Evolutionary conservation across 257 asterid genomes (phyloP).

Genomic region (Mentha longifolia): DNA sequence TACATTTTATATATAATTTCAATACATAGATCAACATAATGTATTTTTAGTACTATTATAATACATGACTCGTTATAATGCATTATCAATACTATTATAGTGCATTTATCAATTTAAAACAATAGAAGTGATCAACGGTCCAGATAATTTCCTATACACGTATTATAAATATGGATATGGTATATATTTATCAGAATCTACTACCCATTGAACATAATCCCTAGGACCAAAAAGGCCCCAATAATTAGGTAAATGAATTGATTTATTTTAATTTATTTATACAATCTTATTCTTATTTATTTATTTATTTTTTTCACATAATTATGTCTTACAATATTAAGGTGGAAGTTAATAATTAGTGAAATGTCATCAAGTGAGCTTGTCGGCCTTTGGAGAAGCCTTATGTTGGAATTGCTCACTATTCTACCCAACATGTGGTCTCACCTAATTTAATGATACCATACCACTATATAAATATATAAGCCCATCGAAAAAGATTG

Average conservation of each 20-base stretch:
- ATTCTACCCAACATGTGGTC: constrained; percentile 47
- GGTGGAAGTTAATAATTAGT: constrained; percentile 23
- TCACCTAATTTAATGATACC: constrained; percentile 38
- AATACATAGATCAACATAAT: too few relatives aligned
- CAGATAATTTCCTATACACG: too few relatives aligned
- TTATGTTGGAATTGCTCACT: constrained; percentile 37
- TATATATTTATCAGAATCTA: background rate
- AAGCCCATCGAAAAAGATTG: constrained; percentile 28
- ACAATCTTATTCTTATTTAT: background rate
- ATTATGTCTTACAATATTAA: constrained; percentile 1
- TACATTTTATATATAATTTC: too few relatives aligned
- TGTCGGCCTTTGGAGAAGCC: constrained; percentile 47
- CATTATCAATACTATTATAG: too few relatives aligned
- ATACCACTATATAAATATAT: constrained; percentile 3
- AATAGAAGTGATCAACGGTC: too few relatives aligned
- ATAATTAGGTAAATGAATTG: constrained; percentile 28
- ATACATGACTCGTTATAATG: too few relatives aligned
- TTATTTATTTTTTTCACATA: background rate
- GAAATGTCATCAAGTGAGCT: constrained; percentile 27
- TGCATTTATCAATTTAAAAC: too few relatives aligned
- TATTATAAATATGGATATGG: too few relatives aligned
- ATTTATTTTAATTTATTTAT: background rate
- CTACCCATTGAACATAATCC: background rate
- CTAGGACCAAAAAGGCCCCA: constrained; percentile 5
- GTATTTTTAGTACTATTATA: too few relatives aligned